Percentiles rank a stretch among this genome's conserved stretches.
phyloP scores from a whole-genome alignment of 1,284 basidiomycete species.

The Athelia psychrophila region DNA sequence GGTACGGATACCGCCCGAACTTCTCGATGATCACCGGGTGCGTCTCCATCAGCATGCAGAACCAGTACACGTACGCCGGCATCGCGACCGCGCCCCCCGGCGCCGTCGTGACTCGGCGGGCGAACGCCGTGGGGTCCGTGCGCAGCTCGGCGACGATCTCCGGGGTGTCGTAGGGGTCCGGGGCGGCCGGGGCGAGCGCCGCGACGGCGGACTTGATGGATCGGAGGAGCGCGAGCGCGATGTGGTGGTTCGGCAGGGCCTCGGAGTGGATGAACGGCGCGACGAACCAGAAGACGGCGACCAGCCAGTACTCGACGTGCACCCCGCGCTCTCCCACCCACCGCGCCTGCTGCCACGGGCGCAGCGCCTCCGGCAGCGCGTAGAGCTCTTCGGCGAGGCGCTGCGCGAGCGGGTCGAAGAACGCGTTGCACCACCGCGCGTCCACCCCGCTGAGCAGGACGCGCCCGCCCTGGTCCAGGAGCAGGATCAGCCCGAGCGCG shows the following conservation, averaged over 20 bases:
- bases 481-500: constrained; percentile 7
- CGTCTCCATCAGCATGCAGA: no score
- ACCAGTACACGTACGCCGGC: no score
- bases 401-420: constrained; percentile 7
- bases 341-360: constrained; percentile 8
- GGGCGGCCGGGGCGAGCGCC: no score
- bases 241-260: constrained; percentile 4
- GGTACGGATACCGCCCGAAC: no score
- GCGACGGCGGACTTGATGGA: no score
- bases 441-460: constrained; percentile 7
- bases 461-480: constrained; percentile 11
- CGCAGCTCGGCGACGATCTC: no score
- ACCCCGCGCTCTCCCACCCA: constrained; percentile 5
- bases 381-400: constrained; percentile 7
- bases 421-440: constrained; percentile 4
- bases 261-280: constrained; percentile 12
- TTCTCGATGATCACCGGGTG: no score
- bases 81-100: no score
- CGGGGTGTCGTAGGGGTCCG: no score
- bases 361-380: constrained; percentile 1
- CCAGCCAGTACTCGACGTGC: constrained; percentile 11
- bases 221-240: no score
- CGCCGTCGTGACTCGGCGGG: no score
- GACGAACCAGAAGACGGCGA: constrained; percentile 10
- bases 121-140: no score